Evolutionary conservation across 2,329 filamentous ascomycete species (phyloP).

Genomic region (Penicillium sclerotigenum): DNA sequence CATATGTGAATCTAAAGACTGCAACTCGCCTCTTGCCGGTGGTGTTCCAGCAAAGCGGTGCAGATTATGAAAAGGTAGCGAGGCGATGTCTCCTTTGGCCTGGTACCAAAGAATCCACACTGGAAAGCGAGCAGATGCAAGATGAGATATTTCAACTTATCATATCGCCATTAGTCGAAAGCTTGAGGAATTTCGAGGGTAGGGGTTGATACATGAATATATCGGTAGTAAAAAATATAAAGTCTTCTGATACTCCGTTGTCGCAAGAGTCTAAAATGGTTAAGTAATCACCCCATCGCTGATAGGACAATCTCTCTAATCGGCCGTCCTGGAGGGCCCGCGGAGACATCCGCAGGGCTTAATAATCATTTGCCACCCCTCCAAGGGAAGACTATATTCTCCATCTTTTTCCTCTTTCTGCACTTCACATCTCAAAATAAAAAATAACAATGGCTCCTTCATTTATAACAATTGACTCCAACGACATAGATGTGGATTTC

Average conservation of each 20-base stretch:
- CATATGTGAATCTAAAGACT: background rate
- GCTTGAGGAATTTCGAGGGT: background rate
- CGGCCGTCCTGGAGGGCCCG: background rate
- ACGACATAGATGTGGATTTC: conserved; percentile 51
- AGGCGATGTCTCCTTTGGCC: background rate
- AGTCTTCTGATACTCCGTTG: background rate
- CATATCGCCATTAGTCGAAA: background rate
- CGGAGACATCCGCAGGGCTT: background rate
- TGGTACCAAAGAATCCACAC: background rate
- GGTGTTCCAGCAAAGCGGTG: background rate
- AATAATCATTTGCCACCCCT: conserved; percentile 21
- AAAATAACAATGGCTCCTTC: conserved; percentile 24
- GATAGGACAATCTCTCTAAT: conserved; percentile 1
- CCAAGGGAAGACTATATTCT: conserved; percentile 4
- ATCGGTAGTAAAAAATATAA: background rate
- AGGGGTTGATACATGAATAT: background rate
- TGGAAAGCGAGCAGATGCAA: background rate
- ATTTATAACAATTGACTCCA: conserved; percentile 55
- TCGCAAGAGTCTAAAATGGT: background rate
- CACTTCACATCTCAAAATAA: background rate
- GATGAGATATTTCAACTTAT: background rate
- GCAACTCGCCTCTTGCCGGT: background rate
- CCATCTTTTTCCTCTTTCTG: conserved; percentile 2
- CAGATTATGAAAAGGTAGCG: background rate
- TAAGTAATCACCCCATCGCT: conserved; percentile 1